Base-by-base conservation (phyloP, 768 basidiomycete species). In the Trametes gibbosa region DNA sequence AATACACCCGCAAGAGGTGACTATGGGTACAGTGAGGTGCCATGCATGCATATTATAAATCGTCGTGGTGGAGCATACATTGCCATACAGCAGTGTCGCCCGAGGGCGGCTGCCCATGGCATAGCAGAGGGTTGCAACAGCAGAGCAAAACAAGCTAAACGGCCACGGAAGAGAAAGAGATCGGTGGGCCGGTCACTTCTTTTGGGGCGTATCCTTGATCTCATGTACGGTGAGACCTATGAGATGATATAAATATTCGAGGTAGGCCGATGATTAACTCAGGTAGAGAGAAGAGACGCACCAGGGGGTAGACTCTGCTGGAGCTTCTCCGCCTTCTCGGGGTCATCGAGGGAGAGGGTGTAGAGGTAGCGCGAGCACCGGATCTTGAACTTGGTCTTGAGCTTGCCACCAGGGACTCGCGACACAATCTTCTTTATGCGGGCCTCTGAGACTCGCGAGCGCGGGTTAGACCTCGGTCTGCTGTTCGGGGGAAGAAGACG, bases 301-400 rank as follows among this genome's bases (percentile, higher is more conserved):
- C 96, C 92, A 69, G 97, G 97, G 53, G 96, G 96, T 51, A 99
- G 81, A 70, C 86, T 88, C 81, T 92, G 92, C 81, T 89, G 85
- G 69, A 99, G 86, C 82, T 98, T 99, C 75, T 97, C 95, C 40
- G 97, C 96, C 83, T 98, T 98, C 76, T 97, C 95, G 70, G 92
- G 85, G 79, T 99, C 97, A 74, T 94, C 90, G 73, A 98, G 76
- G 62, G 87, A 84, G 64, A 98, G 85, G n/a, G 97, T 98, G 87
- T 99, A 99, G 62, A 95, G 87, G 76, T 95, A 95, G 74, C 91
- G 84, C 61, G 91, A 89, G 81, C 95, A 98, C 74, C 97, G 85
- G 73, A 99, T 86, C 84, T 99, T 99, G 87, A 98, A 98, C 80
- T 98, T 99, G 72, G 91, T 96, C 77, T 85, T 81, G 35, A 81